Base-by-base conservation (phyloP, 2,329 filamentous ascomycete species). In the Colletotrichum sp. region DNA sequence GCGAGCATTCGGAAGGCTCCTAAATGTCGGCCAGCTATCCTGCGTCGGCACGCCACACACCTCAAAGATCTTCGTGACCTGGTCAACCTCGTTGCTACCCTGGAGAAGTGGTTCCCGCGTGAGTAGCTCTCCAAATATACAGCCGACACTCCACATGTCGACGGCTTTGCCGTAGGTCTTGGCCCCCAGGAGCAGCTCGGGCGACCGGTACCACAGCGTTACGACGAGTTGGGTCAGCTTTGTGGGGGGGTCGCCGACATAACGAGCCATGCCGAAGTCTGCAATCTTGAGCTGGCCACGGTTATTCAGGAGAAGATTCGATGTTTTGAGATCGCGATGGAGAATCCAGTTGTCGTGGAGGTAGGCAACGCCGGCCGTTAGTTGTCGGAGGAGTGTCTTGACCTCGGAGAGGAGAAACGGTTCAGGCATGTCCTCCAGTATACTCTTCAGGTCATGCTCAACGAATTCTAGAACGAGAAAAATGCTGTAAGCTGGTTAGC, bases 391-490 rank as follows among this genome's bases (percentile, higher is more conserved):
- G 28, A 99, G 91, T 1, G 95, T 96, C 85, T 99, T 99, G 82
- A 95, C 92, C 85, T 99, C 97, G 56, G 95, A 98, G 2, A 95
- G 94, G 71, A 98, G 90, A 83, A 99, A 99, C 0, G 96, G 96
- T 82, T 98, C 95, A 68, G 94, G 91, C 95, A 98, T 98, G 82
- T 97, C 95, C 84, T 97, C 95, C 78, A 98, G 94, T 73, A 99
- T 91, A 71, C 94, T 95, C 85, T 97, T 98, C 73, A 99, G 92
- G 82, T 99, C 97, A 88, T 99, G 97, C 87, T 98, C 96, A 80
- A 98, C 89, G 85, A 98, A 99, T 82, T 98, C 96, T 89, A 99
- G 96, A 77, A 98, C 97, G 73, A 99, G 92, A 84, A 95, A 97
- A 78, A 98, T 94, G 86, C 93, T 95, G 84, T 84, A 80, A 77